A percentile compares a stretch with the other conserved stretches of the same genome.
Conservation (phyloP, 1,284 basidiomycete species). For the Leccinum solheimii region DNA sequence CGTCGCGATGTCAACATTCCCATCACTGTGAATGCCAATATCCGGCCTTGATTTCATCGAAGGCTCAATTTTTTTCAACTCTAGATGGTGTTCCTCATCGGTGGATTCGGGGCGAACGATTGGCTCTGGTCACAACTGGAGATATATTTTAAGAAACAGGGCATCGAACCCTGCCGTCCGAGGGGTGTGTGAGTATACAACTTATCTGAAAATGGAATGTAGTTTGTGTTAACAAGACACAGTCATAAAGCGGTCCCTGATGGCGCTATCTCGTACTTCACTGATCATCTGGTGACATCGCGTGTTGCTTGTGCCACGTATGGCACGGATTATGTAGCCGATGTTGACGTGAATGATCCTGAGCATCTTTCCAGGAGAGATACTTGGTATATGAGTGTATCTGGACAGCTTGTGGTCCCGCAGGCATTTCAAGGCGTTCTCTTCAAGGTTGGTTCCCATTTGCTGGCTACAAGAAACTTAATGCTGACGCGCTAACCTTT, state of each 20-base stretch:
- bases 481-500: not conserved
- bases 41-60: not conserved
- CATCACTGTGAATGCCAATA: constrained; percentile 20
- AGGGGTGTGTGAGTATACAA: constrained; percentile 10
- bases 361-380: constrained; percentile 12
- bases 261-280: constrained; percentile 15
- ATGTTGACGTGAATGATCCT: not conserved
- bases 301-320: constrained; percentile 21
- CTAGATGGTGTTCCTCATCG: constrained; percentile 22
- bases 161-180: constrained; percentile 15
- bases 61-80: not conserved
- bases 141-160: constrained; percentile 13
- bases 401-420: constrained; percentile 8
- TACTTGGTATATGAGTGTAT: constrained; percentile 3
- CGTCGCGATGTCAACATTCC: constrained; percentile 17
- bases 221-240: not conserved
- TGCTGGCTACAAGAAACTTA: not conserved
- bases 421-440: constrained; percentile 11
- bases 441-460: constrained; percentile 4
- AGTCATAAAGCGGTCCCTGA: constrained; percentile 23
- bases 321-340: not conserved
- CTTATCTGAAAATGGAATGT: not conserved
- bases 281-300: constrained; percentile 18
- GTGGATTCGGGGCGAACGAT: too few species aligned
- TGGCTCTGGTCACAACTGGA: constrained; percentile 13